phyloP scores from a whole-genome alignment of 73 alveolate species.

The Halteria grandinella region DNA sequence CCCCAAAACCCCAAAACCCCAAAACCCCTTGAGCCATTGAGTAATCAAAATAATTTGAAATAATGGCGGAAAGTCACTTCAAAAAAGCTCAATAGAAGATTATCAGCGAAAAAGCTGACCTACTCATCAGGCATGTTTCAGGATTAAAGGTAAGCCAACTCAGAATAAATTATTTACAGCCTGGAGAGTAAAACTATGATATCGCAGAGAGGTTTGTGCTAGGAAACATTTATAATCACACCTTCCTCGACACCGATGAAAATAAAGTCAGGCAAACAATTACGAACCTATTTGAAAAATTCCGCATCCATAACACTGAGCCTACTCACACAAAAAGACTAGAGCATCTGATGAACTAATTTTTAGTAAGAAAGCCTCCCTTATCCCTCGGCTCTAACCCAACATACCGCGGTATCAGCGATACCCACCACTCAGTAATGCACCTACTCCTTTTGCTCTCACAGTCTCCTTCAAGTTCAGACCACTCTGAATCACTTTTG shows the following conservation, averaged over 20 bases:
- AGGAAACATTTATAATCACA: slow-evolving; percentile 22
- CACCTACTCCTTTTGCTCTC: slow-evolving; percentile 15
- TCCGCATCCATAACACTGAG: slow-evolving; percentile 27
- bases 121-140: slow-evolving; percentile 14
- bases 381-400: slow-evolving; percentile 8
- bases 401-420: slow-evolving; percentile 43
- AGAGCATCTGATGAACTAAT: background rate
- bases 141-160: slow-evolving; percentile 4
- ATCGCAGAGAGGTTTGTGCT: slow-evolving; percentile 36
- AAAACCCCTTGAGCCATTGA: background rate
- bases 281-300: slow-evolving; percentile 6
- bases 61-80: slow-evolving; percentile 45
- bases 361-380: slow-evolving; percentile 1
- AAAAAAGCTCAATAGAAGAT: slow-evolving; percentile 3
- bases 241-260: slow-evolving; percentile 45
- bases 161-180: background rate
- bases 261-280: slow-evolving; percentile 3
- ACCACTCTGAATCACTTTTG: background rate
- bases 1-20: background rate
- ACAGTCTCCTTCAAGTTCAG: slow-evolving; percentile 1
- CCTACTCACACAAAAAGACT: slow-evolving; percentile 9
- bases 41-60: background rate
- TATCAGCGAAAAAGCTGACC: background rate
- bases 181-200: slow-evolving; percentile 1
- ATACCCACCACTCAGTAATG: slow-evolving; percentile 23